Conservation (phyloP, 2,329 filamentous ascomycete species). For the Elsinoe ampelina region DNA sequence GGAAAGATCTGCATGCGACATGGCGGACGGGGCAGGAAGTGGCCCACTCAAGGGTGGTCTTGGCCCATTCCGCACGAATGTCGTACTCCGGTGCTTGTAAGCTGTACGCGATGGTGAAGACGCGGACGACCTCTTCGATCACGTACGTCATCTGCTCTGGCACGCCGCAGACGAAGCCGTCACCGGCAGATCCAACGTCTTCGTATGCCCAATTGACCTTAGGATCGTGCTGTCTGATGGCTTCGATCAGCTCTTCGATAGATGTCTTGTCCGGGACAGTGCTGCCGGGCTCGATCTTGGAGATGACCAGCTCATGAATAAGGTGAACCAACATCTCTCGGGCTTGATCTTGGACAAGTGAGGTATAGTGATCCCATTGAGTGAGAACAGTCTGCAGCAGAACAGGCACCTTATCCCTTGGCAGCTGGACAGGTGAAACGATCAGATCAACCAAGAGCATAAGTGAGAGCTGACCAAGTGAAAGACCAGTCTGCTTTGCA, state of each 20-base stretch:
- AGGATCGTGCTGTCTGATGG: constrained; percentile 72
- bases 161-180: constrained; percentile 64
- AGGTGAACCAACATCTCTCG: constrained; percentile 96
- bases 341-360: constrained; percentile 90
- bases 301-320: constrained; percentile 89
- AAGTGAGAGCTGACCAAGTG: constrained; percentile 81
- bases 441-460: constrained; percentile 93
- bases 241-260: constrained; percentile 82
- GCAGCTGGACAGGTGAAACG: constrained; percentile 78
- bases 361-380: constrained; percentile 94
- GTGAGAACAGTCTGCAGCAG: constrained; percentile 86
- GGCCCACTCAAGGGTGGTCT: constrained; percentile 85
- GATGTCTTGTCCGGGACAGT: constrained; percentile 58
- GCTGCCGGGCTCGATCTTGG: constrained; percentile 61
- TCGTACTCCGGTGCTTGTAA: constrained; percentile 30
- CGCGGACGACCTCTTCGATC: constrained; percentile 69
- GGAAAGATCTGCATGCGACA: constrained; percentile 91
- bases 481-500: constrained; percentile 79
- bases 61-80: constrained; percentile 85
- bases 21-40: constrained; percentile 94
- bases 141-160: constrained; percentile 81
- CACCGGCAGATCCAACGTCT: constrained; percentile 62
- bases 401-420: constrained; percentile 70
- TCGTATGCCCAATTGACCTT: constrained; percentile 91
- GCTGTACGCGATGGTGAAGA: constrained; percentile 76